Evolutionary conservation across 2,329 filamentous ascomycete species (phyloP).

Genomic region (Zasmidium citrigriseum): DNA sequence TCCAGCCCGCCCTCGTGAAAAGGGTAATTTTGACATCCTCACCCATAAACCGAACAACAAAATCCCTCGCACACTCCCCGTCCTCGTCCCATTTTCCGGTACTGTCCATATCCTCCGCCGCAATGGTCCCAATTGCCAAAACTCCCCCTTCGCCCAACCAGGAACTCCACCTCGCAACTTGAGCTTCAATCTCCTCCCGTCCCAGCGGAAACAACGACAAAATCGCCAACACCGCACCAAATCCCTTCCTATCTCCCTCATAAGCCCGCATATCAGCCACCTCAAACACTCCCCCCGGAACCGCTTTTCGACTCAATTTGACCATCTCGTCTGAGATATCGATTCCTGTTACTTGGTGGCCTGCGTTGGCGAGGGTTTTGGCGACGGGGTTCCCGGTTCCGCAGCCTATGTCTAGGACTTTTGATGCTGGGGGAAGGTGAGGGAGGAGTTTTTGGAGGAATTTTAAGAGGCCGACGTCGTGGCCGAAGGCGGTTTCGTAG

Average conservation of each 20-base stretch:
- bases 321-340: slow-evolving; percentile 35
- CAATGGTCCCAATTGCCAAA: neutral
- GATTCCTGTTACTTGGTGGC: slow-evolving; percentile 30
- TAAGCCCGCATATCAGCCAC: neutral
- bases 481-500: neutral
- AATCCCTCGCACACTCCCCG: neutral
- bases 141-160: neutral
- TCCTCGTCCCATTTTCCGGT: neutral
- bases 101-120: neutral
- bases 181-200: neutral
- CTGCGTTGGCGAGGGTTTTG: slow-evolving; percentile 28
- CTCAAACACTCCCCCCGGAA: neutral
- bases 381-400: slow-evolving; percentile 36
- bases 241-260: neutral
- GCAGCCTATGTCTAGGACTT: slow-evolving; percentile 35
- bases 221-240: neutral
- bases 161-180: neutral
- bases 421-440: slow-evolving; percentile 11
- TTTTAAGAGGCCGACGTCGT: neutral
- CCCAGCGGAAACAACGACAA: neutral
- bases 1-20: neutral
- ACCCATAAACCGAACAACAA: neutral
- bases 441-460: slow-evolving; percentile 8
- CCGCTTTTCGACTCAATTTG: neutral
- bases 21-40: neutral